phyloP scores from a whole-genome alignment of 768 basidiomycete genomes.

The Panaeolus papilionaceus region DNA sequence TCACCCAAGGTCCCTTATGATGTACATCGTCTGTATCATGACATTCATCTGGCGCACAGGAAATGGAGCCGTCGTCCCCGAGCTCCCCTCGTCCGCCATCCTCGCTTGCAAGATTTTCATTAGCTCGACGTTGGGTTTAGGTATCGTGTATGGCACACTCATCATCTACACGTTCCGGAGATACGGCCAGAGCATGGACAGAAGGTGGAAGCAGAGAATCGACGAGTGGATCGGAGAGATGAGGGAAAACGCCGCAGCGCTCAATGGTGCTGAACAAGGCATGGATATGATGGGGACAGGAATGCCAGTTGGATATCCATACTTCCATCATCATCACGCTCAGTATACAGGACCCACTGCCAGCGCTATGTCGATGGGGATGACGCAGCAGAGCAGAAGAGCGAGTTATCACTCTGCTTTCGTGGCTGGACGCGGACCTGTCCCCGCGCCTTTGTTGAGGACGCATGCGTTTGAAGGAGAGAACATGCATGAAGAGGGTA shows the following conservation, averaged over 20 bases:
- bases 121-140: conserved; percentile 53
- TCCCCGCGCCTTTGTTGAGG: background rate
- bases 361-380: background rate
- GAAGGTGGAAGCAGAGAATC: conserved; percentile 29
- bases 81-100: conserved; percentile 38
- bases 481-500: background rate
- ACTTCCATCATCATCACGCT: background rate
- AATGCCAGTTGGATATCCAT: background rate
- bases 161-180: conserved; percentile 27
- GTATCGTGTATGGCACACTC: conserved; percentile 41
- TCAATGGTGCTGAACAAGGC: background rate
- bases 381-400: background rate
- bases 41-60: conserved; percentile 70
- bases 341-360: background rate
- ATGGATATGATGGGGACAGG: background rate
- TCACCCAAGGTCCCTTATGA: conserved; percentile 45
- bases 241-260: background rate
- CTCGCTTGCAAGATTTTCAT: conserved; percentile 56
- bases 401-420: conserved; percentile 9
- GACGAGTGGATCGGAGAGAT: conserved; percentile 23
- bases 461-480: background rate
- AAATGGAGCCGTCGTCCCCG: conserved; percentile 31
- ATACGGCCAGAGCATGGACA: conserved; percentile 33
- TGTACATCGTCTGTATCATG: conserved; percentile 60
- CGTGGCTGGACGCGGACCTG: background rate